Base-by-base conservation (phyloP, 352 stramenopile genomes). In the Stramenopiles sp. region DNA sequence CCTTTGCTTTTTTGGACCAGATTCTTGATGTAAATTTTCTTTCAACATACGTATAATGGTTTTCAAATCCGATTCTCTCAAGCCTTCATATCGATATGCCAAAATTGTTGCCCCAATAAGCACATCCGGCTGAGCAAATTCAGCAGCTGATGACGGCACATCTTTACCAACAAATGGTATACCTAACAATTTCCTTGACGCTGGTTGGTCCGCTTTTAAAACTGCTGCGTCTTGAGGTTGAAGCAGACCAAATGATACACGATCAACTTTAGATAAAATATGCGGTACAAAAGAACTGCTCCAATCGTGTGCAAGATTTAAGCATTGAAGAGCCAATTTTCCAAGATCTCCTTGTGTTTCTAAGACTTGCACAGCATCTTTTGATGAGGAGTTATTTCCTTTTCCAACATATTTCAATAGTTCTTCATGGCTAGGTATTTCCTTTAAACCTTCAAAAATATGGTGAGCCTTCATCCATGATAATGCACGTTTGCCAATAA, bases 51-150 rank as follows among this genome's bases (percentile, higher is more conserved):
- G 4, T 33, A 80, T 63, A 7, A 81, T 33, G 4, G 31, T 27
- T 4, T 20, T 32, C 43, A 78, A 43, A 78, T 83, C 81, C 0
- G 6, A 6, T 7, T 29, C 0, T 4, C 81, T 74, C 0, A 83
- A 31, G n/a, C 81, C 81, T 20, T 73, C 79, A 78, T 83, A 38
- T 38, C 43, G 53, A 13, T 76, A 79, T 30, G 81, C 81, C 13
- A 83, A 31, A 0, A 80, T 31, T 30, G 79, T 80, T 20, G 82
- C 30, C 13, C 27, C 74, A 29, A 83, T 82, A 0, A 79, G 43
- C 29, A 83, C 78, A 69, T 83, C 81, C 7, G 81, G 81, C 31
- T 83, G 81, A 31, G 79, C 32, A 63, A 83, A 83, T 63, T 83
- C 81, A 4, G 79, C 79, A 31, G 73, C 63, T 23, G 53, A 31